Evolutionary conservation across 2,329 filamentous ascomycete genomes (phyloP), one percentile per base, ranked within the genome.

Genomic region (Zarea fungicola): DNA sequence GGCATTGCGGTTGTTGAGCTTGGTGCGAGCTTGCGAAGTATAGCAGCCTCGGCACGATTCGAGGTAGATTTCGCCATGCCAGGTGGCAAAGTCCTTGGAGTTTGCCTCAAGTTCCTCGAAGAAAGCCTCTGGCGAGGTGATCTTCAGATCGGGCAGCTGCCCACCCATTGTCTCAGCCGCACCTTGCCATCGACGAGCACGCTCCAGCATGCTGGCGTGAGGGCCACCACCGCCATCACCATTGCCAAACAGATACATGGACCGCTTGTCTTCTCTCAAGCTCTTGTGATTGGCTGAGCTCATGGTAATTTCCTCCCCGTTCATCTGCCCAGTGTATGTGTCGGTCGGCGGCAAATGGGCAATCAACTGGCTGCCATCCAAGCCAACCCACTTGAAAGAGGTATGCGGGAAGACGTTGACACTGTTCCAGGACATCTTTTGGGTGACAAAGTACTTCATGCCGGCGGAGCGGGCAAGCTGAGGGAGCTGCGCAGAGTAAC

Each of bases 351-450:
- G 83, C 93, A 99, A 99, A 63, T 99, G 93, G 66, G 92, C 97
- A 54, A 99, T 82, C 56, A 99, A 93, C 63, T 97, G 93, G 61
- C 88, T 95, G 50, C 93, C 92, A 65, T 99, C 93, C 13, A 96
- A 80, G 13, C 90, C 83, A 25, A 99, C 91, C 93, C 93, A 99
- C 68, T 96, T 96, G 76, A 99, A 99, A 0, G 93, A 97, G 6
- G 93, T 97, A 64, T 97, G 93, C 0, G 93, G 93, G 71, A 97
- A 99, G 62, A 87, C 95, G 72, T 97, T 97, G 77, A 97, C 97
- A 65, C 97, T 97, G 74, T 97, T 97, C 93, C 93, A 99, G 74
- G 92, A 96, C 52, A 99, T 76, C 72, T 99, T 99, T 68, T 99
- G 93, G 0, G 93, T 99, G 61, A 99, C 86, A 74, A 99, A 99